Conservation (phyloP, 495 filamentous ascomycete genomes). For the Hypoxylon trugodes region DNA sequence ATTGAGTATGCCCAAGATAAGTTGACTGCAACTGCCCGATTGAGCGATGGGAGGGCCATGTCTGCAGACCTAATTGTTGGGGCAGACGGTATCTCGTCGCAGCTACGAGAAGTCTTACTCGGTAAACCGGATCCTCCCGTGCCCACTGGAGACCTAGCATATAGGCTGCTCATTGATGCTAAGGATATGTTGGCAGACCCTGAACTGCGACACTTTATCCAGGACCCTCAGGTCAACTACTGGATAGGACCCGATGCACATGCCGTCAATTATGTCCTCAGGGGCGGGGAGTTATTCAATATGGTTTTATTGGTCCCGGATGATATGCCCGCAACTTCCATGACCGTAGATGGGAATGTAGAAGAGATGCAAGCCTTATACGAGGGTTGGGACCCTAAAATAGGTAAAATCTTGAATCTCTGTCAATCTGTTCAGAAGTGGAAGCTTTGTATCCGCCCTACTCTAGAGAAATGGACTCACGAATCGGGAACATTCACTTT, state of each 20-base stretch:
- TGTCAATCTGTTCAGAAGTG: slow-evolving; percentile 71
- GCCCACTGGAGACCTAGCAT: slow-evolving; percentile 74
- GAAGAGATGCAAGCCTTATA: slow-evolving; percentile 73
- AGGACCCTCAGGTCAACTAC: slow-evolving; percentile 68
- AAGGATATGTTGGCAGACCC: slow-evolving; percentile 62
- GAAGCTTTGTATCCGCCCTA: slow-evolving; percentile 68
- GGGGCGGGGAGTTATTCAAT: slow-evolving; percentile 69
- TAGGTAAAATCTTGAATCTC: slow-evolving; percentile 56
- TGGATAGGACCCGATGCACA: slow-evolving; percentile 72
- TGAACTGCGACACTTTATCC: slow-evolving; percentile 57
- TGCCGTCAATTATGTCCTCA: slow-evolving; percentile 70
- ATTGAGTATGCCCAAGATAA: slow-evolving; percentile 49
- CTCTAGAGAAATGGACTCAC: slow-evolving; percentile 66
- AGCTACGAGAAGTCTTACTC: slow-evolving; percentile 58
- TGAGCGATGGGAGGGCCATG: slow-evolving; percentile 46
- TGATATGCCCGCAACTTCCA: slow-evolving; percentile 66
- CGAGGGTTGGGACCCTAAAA: slow-evolving; percentile 66
- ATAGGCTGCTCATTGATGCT: slow-evolving; percentile 66
- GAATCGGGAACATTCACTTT: slow-evolving; percentile 64
- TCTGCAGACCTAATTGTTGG: slow-evolving; percentile 64
- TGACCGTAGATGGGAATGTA: slow-evolving; percentile 63
- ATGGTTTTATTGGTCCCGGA: slow-evolving; percentile 76
- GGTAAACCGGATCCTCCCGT: slow-evolving; percentile 54
- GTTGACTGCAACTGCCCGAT: slow-evolving; percentile 34
- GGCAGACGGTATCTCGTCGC: slow-evolving; percentile 66